phyloP scores from a whole-genome alignment of 768 basidiomycete genomes.

The Steccherinum ochraceum region DNA sequence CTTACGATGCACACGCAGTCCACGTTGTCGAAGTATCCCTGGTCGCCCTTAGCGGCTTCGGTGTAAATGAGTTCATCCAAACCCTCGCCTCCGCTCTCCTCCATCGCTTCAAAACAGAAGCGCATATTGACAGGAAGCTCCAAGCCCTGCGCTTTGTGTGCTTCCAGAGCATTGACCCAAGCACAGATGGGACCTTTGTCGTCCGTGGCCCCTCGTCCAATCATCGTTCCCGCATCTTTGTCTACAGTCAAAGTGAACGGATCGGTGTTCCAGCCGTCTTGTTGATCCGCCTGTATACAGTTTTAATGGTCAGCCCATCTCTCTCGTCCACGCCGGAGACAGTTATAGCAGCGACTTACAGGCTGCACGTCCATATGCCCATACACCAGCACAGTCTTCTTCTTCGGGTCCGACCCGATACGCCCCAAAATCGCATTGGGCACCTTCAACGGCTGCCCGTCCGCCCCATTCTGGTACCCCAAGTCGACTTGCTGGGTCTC shows the following conservation, averaged over 20 bases:
- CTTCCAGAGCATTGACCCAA: constrained; percentile 88
- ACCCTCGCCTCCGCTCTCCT: constrained; percentile 89
- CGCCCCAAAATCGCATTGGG: constrained; percentile 77
- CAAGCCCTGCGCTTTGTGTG: constrained; percentile 59
- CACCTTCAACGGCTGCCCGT: constrained; percentile 56
- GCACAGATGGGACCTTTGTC: constrained; percentile 89
- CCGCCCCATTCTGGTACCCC: constrained; percentile 64
- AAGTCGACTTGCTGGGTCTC: constrained; percentile 64
- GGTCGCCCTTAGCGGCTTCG: constrained; percentile 60
- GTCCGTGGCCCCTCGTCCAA: constrained; percentile 84
- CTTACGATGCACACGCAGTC: constrained; percentile 91
- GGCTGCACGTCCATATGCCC: constrained; percentile 94
- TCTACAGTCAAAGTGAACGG: constrained; percentile 70
- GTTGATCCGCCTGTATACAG: constrained; percentile 30
- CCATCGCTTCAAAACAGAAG: constrained; percentile 97
- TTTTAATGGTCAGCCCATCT: too few species aligned
- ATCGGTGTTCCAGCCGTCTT: constrained; percentile 85
- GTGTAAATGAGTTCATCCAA: constrained; percentile 79
- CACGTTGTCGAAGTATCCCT: constrained; percentile 78
- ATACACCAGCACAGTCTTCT: constrained; percentile 88
- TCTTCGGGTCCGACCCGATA: constrained; percentile 71
- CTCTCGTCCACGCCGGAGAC: too few species aligned
- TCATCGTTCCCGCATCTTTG: constrained; percentile 50
- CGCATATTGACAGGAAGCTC: constrained; percentile 85
- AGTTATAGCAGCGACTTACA: too few species aligned